These are phyloP conservation scores for Calamus simplicifolius DNA, from an alignment of 176 grass and related monocot species.

Conservation along the genomic window DNA sequence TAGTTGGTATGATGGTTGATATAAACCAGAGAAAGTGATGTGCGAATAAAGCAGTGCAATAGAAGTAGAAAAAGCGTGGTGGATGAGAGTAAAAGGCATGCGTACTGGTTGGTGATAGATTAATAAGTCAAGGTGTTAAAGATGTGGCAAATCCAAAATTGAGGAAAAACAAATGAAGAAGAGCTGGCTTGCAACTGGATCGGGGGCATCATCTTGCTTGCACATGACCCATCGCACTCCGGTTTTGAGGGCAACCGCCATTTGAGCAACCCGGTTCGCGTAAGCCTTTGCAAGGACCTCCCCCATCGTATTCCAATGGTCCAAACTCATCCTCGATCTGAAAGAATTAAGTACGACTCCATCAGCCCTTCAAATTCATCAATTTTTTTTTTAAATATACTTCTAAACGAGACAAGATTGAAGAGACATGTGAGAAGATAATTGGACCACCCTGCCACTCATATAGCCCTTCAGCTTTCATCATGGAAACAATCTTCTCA, in stretches of 20 bases:
- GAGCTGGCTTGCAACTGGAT: conserved; percentile 62
- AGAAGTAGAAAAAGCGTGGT: too few species aligned
- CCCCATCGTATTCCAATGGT: conserved; percentile 56
- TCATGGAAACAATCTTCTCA: conserved; percentile 84
- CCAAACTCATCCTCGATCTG: conserved; percentile 92
- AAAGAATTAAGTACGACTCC: too few species aligned
- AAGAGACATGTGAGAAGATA: conserved; percentile 69
- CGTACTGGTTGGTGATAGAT: too few species aligned
- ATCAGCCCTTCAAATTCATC: too few species aligned
- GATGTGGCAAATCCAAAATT: too few species aligned
- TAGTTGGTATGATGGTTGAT: too few species aligned
- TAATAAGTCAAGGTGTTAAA: too few species aligned
- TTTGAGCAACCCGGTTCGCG: conserved; percentile 67
- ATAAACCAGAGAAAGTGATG: too few species aligned
- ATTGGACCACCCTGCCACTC: conserved; percentile 87
- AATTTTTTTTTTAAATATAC: too few species aligned
- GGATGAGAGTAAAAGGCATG: too few species aligned
- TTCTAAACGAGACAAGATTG: too few species aligned
- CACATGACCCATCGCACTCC: conserved; percentile 99
- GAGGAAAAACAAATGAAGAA: background rate
- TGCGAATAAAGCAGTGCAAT: too few species aligned
- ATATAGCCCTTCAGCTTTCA: conserved; percentile 80
- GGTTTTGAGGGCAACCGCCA: conserved; percentile 73
- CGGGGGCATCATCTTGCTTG: conserved; percentile 89
- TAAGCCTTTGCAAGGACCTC: conserved; percentile 52